Evolutionary conservation across 345 rosid species (phyloP), one percentile per base, ranked within the genome.

Genomic region (Litchi chinensis): DNA sequence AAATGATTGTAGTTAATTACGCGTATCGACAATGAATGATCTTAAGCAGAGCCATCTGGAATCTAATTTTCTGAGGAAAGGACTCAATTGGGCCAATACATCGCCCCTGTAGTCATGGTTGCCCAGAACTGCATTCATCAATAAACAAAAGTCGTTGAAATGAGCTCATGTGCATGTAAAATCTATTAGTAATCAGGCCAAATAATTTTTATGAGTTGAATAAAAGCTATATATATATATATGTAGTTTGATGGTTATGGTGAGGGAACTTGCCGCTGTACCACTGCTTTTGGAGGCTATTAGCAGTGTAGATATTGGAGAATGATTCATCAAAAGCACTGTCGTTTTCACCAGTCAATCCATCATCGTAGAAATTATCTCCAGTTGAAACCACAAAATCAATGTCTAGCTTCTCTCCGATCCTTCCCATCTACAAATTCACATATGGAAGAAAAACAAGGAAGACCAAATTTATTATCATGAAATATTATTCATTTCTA

Each of bases 301-400:
- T 70, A 5, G 93, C 91, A 6, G 89, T 84, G 88, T 93, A 95
- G 73, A 95, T 86, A 1, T 83, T 72, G 8, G 92, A 77, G 70
- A 95, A 95, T 1, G 98, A 95, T 43, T 95, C 88, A 57, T 82
- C 71, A 71, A 93, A 93, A 22, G 16, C 10, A 90, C 87, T 0
- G 74, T 93, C 98, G 50, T 85, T 26, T 56, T 76, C 89, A 37
- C 86, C 83, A 1, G 77, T 81, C 57, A 93, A 68, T 50, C 96
- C 98, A 76, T 95, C 79, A 52, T 95, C 98, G 59, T 94, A 94
- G 77, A 94, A 94, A 73, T 94, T 94, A 74, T 94, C 98, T 50
- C 98, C 97, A 0, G 97, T 95, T 4, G 97, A 93, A 4, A 95
- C 87, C 22, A 95, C 97, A 76, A 95, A 95, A 81, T 92, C 92